A percentile compares a stretch with the other conserved stretches of the same genome.
These are phyloP conservation scores for Acanthamoeba lenticulata DNA, from an alignment of 208 protist genomes.

Conservation along the genomic window DNA sequence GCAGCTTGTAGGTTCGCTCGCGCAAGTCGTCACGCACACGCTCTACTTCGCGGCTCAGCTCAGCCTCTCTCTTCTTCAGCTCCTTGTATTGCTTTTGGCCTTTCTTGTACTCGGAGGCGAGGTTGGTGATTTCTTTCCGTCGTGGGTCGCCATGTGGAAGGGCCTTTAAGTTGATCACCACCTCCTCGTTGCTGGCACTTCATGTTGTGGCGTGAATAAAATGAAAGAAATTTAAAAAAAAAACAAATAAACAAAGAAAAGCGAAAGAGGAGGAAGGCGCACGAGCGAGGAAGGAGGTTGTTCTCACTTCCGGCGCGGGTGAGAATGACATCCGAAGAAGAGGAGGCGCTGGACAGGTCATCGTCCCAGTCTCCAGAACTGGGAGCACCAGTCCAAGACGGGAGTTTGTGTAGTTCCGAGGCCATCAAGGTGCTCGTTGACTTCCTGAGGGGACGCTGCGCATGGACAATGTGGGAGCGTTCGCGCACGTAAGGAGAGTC, in stretches of 20 bases:
- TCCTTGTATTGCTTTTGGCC: not conserved
- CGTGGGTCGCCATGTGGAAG: not conserved
- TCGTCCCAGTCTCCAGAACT: slow-evolving; percentile 43
- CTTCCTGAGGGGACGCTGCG: not conserved
- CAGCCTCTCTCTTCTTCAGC: not conserved
- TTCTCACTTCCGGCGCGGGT: not conserved
- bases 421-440: not conserved
- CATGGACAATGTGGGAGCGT: too few relatives aligned
- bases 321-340: not conserved
- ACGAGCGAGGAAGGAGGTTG: not conserved
- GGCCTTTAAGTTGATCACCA: slow-evolving; percentile 12
- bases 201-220: not conserved
- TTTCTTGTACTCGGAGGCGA: not conserved
- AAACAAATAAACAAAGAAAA: not conserved
- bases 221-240: not conserved
- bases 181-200: not conserved
- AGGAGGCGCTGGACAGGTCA: slow-evolving; percentile 5
- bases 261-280: not conserved
- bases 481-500: not conserved
- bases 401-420: not conserved
- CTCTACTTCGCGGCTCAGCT: not conserved
- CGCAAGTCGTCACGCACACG: not conserved
- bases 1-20: not conserved
- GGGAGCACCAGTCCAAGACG: not conserved
- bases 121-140: not conserved